Evolutionary conservation across 2,329 filamentous ascomycete species (phyloP).

Genomic region (Leptographium flavum): DNA sequence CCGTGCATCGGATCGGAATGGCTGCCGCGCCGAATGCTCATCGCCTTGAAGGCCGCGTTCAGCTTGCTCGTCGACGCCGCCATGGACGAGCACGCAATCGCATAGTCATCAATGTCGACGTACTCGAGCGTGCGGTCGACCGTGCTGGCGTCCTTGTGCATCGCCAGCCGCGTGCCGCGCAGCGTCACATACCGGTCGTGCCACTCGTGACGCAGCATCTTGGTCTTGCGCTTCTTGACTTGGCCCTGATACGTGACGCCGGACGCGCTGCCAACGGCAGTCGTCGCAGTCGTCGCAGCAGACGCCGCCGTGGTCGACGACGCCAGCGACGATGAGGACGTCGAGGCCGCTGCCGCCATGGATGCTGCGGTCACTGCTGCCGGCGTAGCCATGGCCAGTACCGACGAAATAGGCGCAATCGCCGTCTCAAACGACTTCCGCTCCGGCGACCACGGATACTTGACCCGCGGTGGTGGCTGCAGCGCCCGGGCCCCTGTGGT

Average conservation of each 20-base stretch:
- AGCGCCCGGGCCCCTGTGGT: too few relatives aligned
- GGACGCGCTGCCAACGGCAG: constrained; percentile 10
- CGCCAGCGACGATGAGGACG: constrained; percentile 9
- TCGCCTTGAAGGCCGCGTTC: constrained; percentile 71
- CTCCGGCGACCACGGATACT: constrained; percentile 42
- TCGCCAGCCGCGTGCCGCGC: constrained; percentile 56
- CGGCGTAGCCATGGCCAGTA: not conserved
- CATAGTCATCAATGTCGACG: constrained; percentile 80
- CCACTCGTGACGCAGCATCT: constrained; percentile 86
- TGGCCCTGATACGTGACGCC: constrained; percentile 64
- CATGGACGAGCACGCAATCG: constrained; percentile 68
- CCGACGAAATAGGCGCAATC: constrained; percentile 20
- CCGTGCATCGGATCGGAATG: constrained; percentile 26
- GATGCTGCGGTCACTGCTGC: not conserved
- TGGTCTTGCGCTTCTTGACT: constrained; percentile 89
- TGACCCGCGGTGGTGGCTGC: constrained; percentile 37
- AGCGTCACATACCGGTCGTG: constrained; percentile 83
- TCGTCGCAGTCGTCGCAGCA: constrained; percentile 11
- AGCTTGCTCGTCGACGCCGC: constrained; percentile 68
- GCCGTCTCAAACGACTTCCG: constrained; percentile 30
- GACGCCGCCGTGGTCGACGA: constrained; percentile 11
- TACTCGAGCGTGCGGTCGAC: constrained; percentile 53
- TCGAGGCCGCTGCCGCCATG: constrained; percentile 9
- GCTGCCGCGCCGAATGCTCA: constrained; percentile 46
- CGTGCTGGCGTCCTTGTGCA: constrained; percentile 51